Evolutionary conservation across 2,329 filamentous ascomycete genomes (phyloP).

Genomic region (Fusarium tupiense): DNA sequence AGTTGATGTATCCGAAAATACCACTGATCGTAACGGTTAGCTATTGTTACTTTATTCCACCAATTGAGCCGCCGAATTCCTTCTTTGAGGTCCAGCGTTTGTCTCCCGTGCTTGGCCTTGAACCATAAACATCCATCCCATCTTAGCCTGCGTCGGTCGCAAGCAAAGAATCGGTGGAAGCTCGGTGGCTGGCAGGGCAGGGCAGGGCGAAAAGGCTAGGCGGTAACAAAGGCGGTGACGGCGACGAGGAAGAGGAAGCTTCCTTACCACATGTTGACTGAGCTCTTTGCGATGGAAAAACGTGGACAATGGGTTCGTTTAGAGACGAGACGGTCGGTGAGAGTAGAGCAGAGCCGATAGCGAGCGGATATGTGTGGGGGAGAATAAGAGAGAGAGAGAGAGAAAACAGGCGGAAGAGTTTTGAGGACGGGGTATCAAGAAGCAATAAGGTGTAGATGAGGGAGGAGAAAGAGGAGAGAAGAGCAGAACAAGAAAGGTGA

Average conservation of each 20-base stretch:
- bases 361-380: constrained; percentile 29
- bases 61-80: constrained; percentile 27
- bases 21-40: constrained; percentile 66
- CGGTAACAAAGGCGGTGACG: constrained; percentile 34
- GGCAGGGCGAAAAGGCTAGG: neutral
- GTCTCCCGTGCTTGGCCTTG: neutral
- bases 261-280: constrained; percentile 46
- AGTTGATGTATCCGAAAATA: constrained; percentile 99
- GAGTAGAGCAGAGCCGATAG: constrained; percentile 31
- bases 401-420: constrained; percentile 27
- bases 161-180: constrained; percentile 34
- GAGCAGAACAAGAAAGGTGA: constrained; percentile 32
- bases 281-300: constrained; percentile 27
- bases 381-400: neutral
- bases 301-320: constrained; percentile 27
- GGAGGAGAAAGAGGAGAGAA: constrained; percentile 38
- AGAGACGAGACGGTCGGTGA: constrained; percentile 23
- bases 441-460: constrained; percentile 40
- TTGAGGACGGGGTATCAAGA: constrained; percentile 42
- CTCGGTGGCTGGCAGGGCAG: constrained; percentile 3
- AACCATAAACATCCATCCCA: constrained; percentile 15
- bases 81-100: constrained; percentile 15
- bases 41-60: constrained; percentile 11
- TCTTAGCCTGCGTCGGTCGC: constrained; percentile 17
- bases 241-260: constrained; percentile 23